Evolutionary conservation across 352 stramenopile genomes (phyloP), one percentile per base, ranked within the genome.

Genomic region (Globisporangium paddicum): DNA sequence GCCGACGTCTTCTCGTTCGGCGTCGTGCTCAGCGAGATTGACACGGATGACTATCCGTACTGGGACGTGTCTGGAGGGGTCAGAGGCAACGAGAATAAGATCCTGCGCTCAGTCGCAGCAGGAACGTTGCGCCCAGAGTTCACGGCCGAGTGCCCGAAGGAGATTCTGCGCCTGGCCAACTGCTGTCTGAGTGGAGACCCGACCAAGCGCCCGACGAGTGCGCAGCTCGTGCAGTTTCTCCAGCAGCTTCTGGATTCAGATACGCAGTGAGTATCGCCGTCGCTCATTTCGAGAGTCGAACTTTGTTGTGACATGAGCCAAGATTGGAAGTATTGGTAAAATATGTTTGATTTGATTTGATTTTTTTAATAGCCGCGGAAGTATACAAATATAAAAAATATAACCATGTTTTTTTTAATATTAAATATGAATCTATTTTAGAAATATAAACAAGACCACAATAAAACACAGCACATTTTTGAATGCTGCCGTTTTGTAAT

Each of bases 11-110:
- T 77, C 53, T 86, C 75, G n/a, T 63, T 77, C 14, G 75, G 75
- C 35, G 61, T 86, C 8, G 73, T 86, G 42, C 64, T 86, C 18
- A 77, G 66, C 0, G 73, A 83, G 60, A 82, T 86, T 25, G 75
- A 81, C 40, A 82, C 75, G 8, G 71, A 82, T 26, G 75, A 86
- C 59, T 86, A 83, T 34, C 73, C 75, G 51, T 86, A 86, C 61
- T 86, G 76, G 72, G 78, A 80, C 46, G 32, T 37, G 32, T 8
- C 32, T 37, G 32, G 32, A 4, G 32, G 32, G 6, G 10, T 37
- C 6, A 9, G 10, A 8, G 32, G 32, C 32, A 37, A 37, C 5
- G 32, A 37, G 10, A 37, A 37, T 13, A 8, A 37, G 32, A 37
- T 37, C 10, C 10, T 37, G 32, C 32, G 32, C 32, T 14, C 13